Base-by-base conservation (phyloP, 192 early-diverging fungal species). In the Funneliformis mosseae region DNA sequence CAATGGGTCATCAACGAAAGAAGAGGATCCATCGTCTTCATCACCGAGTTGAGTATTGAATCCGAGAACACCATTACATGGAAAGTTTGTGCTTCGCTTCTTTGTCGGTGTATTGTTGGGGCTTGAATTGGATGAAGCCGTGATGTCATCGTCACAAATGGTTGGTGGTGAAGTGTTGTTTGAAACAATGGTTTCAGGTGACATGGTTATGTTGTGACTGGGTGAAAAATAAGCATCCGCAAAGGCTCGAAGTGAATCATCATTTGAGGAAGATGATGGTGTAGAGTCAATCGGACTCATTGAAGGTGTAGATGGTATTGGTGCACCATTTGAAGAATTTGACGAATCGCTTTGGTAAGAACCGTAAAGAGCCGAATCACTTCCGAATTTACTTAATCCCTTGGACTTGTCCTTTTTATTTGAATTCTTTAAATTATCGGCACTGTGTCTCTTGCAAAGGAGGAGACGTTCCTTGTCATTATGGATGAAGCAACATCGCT, bases 401-500 rank as follows among this genome's bases (percentile, higher is more conserved):
- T 76, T 76, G 7, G 59, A 46, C 21, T 76, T 76, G 0, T 8
- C 9, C 12, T 66, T 77, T 23, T 42, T 41, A 42, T 23, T 41
- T 38, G 74, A 38, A 10, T 62, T 62, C 39, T 59, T 48, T 4
- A 39, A 25, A 41, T 21, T 62, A 11, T 76, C 74, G 8, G 50
- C 25, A 23, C 59, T 76, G 8, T 76, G 21, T 59, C 73, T 41
- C 28, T 74, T 46, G 27, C 45, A 46, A 18, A 62, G n/a, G 7
- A 76, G 18, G 8, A 62, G 7, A 1, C 39, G 45, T 12, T 91
- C 89, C 60, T 89, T 87, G 3, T 85, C 83, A 8, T 86, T 90
- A 77, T 98, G 97, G 64, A 96, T 93, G 84, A 99, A 99, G 76
- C 95, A 97, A 85, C 97, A 99, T 45, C 97, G 95, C 79, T 92